Evolutionary conservation across 2,329 filamentous ascomycete species (phyloP).

Genomic region (Huntiella savannae): DNA sequence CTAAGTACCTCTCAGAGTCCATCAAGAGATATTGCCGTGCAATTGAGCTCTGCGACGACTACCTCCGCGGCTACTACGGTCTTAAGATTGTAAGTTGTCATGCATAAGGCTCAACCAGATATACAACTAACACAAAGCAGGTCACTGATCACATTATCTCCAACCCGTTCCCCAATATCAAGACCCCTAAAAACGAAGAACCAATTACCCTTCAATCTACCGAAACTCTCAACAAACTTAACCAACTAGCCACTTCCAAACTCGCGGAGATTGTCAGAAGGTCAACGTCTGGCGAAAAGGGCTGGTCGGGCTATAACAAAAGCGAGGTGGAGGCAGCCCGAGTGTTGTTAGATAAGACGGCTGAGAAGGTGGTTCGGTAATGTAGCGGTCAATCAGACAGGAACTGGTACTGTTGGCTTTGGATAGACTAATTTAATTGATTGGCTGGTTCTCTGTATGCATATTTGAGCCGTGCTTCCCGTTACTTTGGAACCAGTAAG

Average conservation of each 20-base stretch:
- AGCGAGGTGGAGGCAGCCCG: slow-evolving; percentile 54
- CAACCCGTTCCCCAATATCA: slow-evolving; percentile 18
- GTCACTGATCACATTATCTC: slow-evolving; percentile 32
- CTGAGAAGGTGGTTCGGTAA: slow-evolving; percentile 25
- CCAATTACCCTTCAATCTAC: slow-evolving; percentile 27
- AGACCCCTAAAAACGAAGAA: slow-evolving; percentile 27
- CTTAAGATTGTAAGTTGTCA: slow-evolving; percentile 48
- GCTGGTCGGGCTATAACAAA: slow-evolving; percentile 55
- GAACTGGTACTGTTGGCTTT: too few relatives aligned
- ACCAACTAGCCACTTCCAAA: slow-evolving; percentile 54
- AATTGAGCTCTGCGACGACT: slow-evolving; percentile 84
- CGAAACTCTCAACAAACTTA: slow-evolving; percentile 45
- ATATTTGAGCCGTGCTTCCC: too few relatives aligned
- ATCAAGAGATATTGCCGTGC: slow-evolving; percentile 75
- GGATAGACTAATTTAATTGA: too few relatives aligned
- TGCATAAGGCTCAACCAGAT: not conserved
- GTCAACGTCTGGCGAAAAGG: slow-evolving; percentile 37
- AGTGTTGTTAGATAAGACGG: slow-evolving; percentile 41
- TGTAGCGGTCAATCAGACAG: too few relatives aligned
- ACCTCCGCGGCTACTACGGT: slow-evolving; percentile 82
- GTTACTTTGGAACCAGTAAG: too few relatives aligned
- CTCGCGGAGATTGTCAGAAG: slow-evolving; percentile 57
- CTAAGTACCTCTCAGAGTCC: slow-evolving; percentile 46
- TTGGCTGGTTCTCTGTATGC: too few relatives aligned
- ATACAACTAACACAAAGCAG: slow-evolving; percentile 19